Percentiles rank a stretch among this genome's conserved stretches.
Evolutionary conservation across 1,284 basidiomycete genomes (phyloP).

Genomic region (Athelia psychrophila): DNA sequence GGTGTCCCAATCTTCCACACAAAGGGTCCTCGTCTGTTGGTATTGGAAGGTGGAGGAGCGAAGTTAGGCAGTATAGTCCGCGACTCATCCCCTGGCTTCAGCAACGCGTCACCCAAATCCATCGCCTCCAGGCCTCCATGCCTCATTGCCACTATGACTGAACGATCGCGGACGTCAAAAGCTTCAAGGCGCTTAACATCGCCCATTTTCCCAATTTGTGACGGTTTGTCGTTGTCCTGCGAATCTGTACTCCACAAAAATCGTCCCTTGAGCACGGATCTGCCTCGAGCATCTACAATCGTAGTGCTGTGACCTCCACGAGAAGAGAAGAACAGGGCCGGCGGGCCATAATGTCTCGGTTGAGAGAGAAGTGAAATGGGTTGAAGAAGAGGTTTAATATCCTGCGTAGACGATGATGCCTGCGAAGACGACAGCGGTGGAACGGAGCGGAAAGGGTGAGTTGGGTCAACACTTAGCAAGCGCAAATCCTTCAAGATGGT

Average conservation of each 20-base stretch:
- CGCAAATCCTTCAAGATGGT: constrained; percentile 68
- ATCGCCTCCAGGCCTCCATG: constrained; percentile 80
- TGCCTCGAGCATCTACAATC: constrained; percentile 79
- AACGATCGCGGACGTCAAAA: constrained; percentile 68
- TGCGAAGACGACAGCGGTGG: constrained; percentile 33
- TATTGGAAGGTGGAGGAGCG: constrained; percentile 50
- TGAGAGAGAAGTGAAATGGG: constrained; percentile 82
- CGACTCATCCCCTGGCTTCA: constrained; percentile 74
- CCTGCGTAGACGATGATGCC: constrained; percentile 21
- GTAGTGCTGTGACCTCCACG: constrained; percentile 81
- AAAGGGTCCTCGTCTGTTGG: constrained; percentile 67
- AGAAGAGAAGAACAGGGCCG: constrained; percentile 83
- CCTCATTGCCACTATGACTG: constrained; percentile 77
- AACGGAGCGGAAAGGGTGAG: constrained; percentile 65
- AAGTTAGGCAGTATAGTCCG: constrained; percentile 67
- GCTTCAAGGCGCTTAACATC: constrained; percentile 78
- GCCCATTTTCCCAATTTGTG: constrained; percentile 52
- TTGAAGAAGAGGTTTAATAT: constrained; percentile 59
- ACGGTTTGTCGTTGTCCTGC: constrained; percentile 38
- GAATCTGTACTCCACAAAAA: constrained; percentile 76
- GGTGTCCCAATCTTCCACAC: constrained; percentile 79
- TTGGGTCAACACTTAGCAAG: constrained; percentile 71
- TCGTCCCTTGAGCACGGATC: constrained; percentile 76
- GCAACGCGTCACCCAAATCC: constrained; percentile 70
- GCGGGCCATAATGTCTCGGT: constrained; percentile 79